A percentile compares a stretch with the other conserved stretches of the same genome.
Evolutionary conservation across 2,329 filamentous ascomycete species (phyloP).

Genomic region (Aspergillus brunneoviolaceus): DNA sequence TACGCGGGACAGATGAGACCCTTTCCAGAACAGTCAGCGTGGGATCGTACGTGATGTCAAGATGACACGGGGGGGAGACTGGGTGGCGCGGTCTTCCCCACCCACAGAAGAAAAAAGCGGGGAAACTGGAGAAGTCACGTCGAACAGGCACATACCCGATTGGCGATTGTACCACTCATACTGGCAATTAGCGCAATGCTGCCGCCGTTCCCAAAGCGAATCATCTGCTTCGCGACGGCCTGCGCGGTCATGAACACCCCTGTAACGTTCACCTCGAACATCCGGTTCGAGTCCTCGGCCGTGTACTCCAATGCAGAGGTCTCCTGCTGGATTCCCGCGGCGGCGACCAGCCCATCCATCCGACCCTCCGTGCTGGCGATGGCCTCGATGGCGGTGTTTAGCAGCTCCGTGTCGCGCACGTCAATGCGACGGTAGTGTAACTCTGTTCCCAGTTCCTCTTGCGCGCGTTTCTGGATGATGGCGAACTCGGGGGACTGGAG

Average conservation of each 20-base stretch:
- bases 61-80: neutral
- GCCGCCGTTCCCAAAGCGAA: slow-evolving; percentile 58
- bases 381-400: slow-evolving; percentile 65
- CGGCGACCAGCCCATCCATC: slow-evolving; percentile 75
- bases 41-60: neutral
- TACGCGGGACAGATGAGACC: slow-evolving; percentile 51
- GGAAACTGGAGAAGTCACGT: no score
- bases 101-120: no score
- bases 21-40: slow-evolving; percentile 24
- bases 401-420: slow-evolving; percentile 67
- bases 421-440: slow-evolving; percentile 77
- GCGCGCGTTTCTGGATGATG: slow-evolving; percentile 62
- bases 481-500: slow-evolving; percentile 59
- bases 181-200: slow-evolving; percentile 63
- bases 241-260: slow-evolving; percentile 64
- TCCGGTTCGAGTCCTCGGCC: slow-evolving; percentile 59
- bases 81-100: no score
- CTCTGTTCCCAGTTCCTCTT: slow-evolving; percentile 63
- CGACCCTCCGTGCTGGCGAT: slow-evolving; percentile 71
- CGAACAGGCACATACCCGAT: slow-evolving; percentile 33
- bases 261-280: slow-evolving; percentile 63
- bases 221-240: slow-evolving; percentile 64
- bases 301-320: slow-evolving; percentile 77
- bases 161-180: slow-evolving; percentile 62
- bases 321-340: slow-evolving; percentile 75